Base-by-base conservation (phyloP, 257 asterid species). In the Capsicum baccatum region DNA sequence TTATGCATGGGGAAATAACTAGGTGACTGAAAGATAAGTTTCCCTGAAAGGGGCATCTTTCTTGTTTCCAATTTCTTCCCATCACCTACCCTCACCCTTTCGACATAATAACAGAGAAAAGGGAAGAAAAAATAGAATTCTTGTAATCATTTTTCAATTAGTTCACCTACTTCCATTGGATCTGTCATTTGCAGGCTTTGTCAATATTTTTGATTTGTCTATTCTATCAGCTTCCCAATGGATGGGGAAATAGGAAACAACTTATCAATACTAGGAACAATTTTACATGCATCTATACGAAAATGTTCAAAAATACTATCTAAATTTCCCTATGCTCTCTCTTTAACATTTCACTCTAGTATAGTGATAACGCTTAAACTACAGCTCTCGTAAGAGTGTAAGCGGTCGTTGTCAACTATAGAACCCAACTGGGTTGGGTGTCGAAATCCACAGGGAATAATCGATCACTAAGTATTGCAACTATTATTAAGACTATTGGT, bases 261-360 rank as follows among this genome's bases (percentile, higher is more conserved):
- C 88, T 87, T 95, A 69, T 91, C 97, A 52, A 89, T 94, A 81
- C 64, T 93, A 68, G 98, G 98, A 86, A 95, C 95, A 35, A 68
- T 92, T 84, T 66, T 86, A 97, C 94, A 94, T 56, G 92, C 64
- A 60, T 81, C 76, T 13, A 81, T 62, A 21, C 21, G 8, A 58
- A 35, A 42, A 60, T 81, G 48, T 60, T 80, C 42, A 6, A 39
- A 1, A 10, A 80, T 42, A 12, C 59, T 81, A 47, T 21, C 13
- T 80, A 13, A 39, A 80, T 58, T 58, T 42, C 56, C 44, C 19
- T 9, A 57, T 16, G 58, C 33, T 26, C 21, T 17, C 54, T 80
- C 39, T 44, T 42, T n/a, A 80, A 42, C 83, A 80, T 19, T n/a
- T 80, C 2, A 17, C 71, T 68, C 33, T 70, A 21, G 4, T 70